These are phyloP conservation scores for Begonia loranthoides DNA, from an alignment of 306 rosid species.

Conservation along the genomic window DNA sequence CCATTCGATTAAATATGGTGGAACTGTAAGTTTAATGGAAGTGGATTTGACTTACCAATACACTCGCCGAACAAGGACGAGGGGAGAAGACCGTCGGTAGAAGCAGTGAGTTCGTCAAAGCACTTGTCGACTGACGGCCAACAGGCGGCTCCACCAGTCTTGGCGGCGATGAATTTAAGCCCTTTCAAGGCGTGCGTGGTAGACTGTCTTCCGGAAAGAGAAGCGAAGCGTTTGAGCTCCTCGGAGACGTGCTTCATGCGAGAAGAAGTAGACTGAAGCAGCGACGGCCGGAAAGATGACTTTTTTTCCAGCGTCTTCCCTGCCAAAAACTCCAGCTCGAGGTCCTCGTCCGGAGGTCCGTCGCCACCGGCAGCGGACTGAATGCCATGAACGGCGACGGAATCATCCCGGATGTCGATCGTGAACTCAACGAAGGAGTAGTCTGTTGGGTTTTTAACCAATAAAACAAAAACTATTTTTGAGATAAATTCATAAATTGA, in stretches of 20 bases:
- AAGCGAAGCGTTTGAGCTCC: conserved; percentile 38
- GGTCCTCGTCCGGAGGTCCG: conserved; percentile 17
- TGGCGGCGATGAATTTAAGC: conserved; percentile 36
- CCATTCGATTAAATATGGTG: background rate
- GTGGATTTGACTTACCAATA: conserved; percentile 19
- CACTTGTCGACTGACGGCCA: conserved; percentile 37
- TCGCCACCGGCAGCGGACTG: conserved; percentile 18
- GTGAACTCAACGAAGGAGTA: conserved; percentile 35
- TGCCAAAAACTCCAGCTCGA: conserved; percentile 29
- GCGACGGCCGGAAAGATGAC: conserved; percentile 24
- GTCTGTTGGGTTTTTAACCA: too few species aligned
- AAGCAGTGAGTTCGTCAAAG: conserved; percentile 28
- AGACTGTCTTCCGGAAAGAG: conserved; percentile 18
- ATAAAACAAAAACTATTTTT: too few species aligned
- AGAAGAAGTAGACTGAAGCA: conserved; percentile 23
- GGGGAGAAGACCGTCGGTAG: conserved; percentile 29
- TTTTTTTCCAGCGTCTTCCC: conserved; percentile 23
- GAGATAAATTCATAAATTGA: too few species aligned
- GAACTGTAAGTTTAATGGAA: background rate
- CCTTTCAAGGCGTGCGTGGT: conserved; percentile 32
- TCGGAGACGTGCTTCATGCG: conserved; percentile 37
- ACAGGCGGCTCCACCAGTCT: conserved; percentile 18
- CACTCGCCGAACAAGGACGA: conserved; percentile 43
- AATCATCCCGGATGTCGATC: conserved; percentile 40
- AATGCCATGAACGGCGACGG: conserved; percentile 52